Conservation (phyloP, 78 protist species). For the Guillardia theta region DNA sequence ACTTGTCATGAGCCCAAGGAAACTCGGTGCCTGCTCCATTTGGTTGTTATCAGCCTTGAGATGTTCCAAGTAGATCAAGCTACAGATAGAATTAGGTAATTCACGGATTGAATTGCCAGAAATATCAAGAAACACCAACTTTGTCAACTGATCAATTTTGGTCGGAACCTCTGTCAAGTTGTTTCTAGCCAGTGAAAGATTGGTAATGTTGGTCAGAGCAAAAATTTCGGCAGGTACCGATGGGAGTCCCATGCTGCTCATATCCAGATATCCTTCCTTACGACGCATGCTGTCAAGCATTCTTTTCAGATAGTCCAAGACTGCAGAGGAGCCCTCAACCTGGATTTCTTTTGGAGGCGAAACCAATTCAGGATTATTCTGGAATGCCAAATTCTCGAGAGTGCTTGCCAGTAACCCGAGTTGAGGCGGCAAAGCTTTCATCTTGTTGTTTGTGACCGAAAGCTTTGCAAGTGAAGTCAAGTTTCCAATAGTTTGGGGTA, state of each 20-base stretch:
- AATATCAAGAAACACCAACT: neutral
- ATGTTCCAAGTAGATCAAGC: neutral
- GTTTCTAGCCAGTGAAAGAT: neutral
- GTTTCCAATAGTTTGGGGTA: neutral
- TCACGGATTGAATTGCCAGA: neutral
- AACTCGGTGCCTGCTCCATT: neutral
- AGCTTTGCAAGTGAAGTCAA: neutral
- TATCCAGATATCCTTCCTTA: neutral
- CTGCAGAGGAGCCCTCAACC: neutral
- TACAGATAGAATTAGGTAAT: neutral
- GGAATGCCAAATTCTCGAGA: neutral
- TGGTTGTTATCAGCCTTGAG: slow-evolving; percentile 16
- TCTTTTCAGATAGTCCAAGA: slow-evolving; percentile 9
- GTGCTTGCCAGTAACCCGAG: neutral
- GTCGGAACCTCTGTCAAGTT: neutral
- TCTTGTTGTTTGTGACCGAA: slow-evolving; percentile 26
- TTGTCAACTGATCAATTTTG: neutral
- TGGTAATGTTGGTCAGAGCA: neutral
- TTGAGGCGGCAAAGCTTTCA: neutral
- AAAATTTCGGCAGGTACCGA: neutral
- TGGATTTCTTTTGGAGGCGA: slow-evolving; percentile 29
- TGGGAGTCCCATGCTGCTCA: slow-evolving; percentile 31
- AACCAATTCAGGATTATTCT: neutral
- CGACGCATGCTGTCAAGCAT: neutral
- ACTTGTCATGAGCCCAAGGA: neutral